Evolutionary conservation across 306 rosid species (phyloP).

Genomic region (Corylus heterophylla): DNA sequence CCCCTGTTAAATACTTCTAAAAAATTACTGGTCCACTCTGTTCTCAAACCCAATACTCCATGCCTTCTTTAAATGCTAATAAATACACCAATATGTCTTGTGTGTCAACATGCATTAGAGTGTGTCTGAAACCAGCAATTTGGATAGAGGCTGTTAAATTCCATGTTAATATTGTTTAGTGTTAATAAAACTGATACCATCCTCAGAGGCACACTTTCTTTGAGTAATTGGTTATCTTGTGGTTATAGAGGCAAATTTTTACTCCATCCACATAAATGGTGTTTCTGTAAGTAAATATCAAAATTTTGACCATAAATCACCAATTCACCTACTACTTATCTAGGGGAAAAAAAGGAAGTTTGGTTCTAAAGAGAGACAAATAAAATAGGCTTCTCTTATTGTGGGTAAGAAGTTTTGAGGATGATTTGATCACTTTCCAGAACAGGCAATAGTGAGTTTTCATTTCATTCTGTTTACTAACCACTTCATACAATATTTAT

Average conservation of each 20-base stretch:
- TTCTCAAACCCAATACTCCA: neutral
- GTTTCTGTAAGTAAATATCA: neutral
- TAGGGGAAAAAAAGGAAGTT: neutral
- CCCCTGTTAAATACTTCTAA: neutral
- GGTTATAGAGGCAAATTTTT: neutral
- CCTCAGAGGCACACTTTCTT: slow-evolving; percentile 9
- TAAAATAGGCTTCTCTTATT: slow-evolving; percentile 8
- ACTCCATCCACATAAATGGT: neutral
- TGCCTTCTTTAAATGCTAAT: neutral
- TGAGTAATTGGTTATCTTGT: neutral
- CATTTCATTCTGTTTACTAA: neutral
- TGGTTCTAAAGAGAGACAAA: neutral
- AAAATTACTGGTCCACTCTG: neutral
- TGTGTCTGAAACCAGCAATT: neutral
- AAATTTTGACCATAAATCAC: neutral
- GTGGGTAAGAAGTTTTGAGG: slow-evolving; percentile 5
- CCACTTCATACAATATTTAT: neutral
- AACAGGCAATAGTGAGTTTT: slow-evolving; percentile 23
- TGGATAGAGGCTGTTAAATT: neutral
- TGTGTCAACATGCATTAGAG: neutral
- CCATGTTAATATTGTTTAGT: neutral
- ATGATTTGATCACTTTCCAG: slow-evolving; percentile 8
- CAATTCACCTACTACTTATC: slow-evolving; percentile 7
- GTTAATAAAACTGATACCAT: slow-evolving; percentile 16
- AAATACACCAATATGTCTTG: neutral